phyloP scores from a whole-genome alignment of 1,284 basidiomycete species.

The Heterobasidion occidentale region DNA sequence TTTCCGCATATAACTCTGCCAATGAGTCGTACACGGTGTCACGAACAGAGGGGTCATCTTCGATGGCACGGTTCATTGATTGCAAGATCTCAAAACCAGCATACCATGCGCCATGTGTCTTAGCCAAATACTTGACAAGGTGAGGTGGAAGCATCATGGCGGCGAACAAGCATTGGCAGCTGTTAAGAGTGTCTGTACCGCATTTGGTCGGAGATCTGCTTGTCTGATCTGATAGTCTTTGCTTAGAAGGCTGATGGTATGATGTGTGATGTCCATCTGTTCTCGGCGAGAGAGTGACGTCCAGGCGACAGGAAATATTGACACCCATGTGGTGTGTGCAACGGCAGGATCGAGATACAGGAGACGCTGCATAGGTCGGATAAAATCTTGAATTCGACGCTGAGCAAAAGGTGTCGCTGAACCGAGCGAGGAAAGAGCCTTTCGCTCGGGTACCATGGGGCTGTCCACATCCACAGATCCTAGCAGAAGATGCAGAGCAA shows the following conservation, averaged over 20 bases:
- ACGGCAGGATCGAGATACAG: slow-evolving; percentile 74
- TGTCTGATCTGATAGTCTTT: slow-evolving; percentile 94
- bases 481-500: slow-evolving; percentile 86
- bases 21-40: slow-evolving; percentile 89
- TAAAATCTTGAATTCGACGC: slow-evolving; percentile 49
- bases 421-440: slow-evolving; percentile 21
- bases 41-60: slow-evolving; percentile 77
- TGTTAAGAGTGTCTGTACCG: slow-evolving; percentile 86
- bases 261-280: slow-evolving; percentile 84
- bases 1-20: slow-evolving; percentile 92
- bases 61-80: slow-evolving; percentile 65
- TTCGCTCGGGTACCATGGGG: slow-evolving; percentile 26
- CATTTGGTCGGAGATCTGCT: slow-evolving; percentile 87
- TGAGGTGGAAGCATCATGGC: slow-evolving; percentile 89
- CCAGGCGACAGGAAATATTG: slow-evolving; percentile 89
- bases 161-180: slow-evolving; percentile 84
- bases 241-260: slow-evolving; percentile 86
- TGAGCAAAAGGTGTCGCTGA: slow-evolving; percentile 28
- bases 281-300: slow-evolving; percentile 78
- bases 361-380: slow-evolving; percentile 78
- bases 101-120: slow-evolving; percentile 96
- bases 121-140: slow-evolving; percentile 93
- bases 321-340: slow-evolving; percentile 87
- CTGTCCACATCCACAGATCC: slow-evolving; percentile 73
- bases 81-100: slow-evolving; percentile 87